These are phyloP conservation scores for Tolypocladium guangdongense DNA, from an alignment of 2,329 filamentous ascomycete genomes.

Conservation along the genomic window DNA sequence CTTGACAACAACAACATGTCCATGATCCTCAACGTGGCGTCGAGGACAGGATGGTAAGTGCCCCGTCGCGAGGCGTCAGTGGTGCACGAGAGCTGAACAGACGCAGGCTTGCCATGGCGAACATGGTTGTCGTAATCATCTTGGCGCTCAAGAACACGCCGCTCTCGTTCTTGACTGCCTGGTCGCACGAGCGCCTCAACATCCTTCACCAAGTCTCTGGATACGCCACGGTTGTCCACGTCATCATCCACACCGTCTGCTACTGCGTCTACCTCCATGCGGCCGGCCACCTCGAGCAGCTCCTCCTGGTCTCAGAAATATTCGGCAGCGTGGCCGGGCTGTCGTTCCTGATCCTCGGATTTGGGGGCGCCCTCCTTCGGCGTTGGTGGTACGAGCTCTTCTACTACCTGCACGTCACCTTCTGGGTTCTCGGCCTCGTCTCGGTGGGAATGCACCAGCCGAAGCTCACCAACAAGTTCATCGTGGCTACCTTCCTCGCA, in stretches of 20 bases:
- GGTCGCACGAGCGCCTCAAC: slow-evolving; percentile 49
- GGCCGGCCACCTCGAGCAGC: slow-evolving; percentile 11
- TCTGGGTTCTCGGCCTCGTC: slow-evolving; percentile 37
- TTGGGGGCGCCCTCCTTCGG: slow-evolving; percentile 31
- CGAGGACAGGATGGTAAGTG: slow-evolving; percentile 27
- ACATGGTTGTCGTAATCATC: slow-evolving; percentile 41
- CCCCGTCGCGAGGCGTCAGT: background rate
- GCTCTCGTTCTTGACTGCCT: slow-evolving; percentile 38
- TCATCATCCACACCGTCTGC: slow-evolving; percentile 33
- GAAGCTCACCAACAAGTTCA: slow-evolving; percentile 26
- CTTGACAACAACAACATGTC: slow-evolving; percentile 19
- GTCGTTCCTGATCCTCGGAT: slow-evolving; percentile 31
- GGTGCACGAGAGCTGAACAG: background rate
- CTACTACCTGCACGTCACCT: slow-evolving; percentile 39
- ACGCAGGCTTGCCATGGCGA: slow-evolving; percentile 28
- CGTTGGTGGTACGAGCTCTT: slow-evolving; percentile 44
- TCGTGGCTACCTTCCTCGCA: slow-evolving; percentile 30
- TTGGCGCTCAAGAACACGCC: slow-evolving; percentile 49
- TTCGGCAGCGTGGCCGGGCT: slow-evolving; percentile 37
- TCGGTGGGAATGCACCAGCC: slow-evolving; percentile 42
- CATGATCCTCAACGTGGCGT: slow-evolving; percentile 21
- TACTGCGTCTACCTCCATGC: slow-evolving; percentile 32
- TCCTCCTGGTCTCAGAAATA: slow-evolving; percentile 29
- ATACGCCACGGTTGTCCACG: slow-evolving; percentile 33
- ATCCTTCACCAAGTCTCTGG: slow-evolving; percentile 44